phyloP scores from a whole-genome alignment of 1,139 yeast species.

The Yamadazyma pseudoaaseri region DNA sequence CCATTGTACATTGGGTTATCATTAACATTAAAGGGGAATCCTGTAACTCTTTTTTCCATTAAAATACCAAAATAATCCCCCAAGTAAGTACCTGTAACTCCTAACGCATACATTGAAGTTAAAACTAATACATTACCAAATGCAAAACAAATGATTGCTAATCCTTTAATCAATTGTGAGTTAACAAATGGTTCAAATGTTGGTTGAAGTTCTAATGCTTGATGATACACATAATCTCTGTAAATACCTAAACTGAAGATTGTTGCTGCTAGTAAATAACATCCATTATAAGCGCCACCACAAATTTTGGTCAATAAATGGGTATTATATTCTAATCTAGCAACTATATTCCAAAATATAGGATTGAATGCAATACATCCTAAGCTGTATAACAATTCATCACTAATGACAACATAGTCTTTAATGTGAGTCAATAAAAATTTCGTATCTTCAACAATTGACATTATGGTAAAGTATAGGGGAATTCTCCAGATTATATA shows the following conservation, averaged over 20 bases:
- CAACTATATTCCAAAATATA: constrained; percentile 90
- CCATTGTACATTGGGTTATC: constrained; percentile 98
- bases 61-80: constrained; percentile 97
- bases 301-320: constrained; percentile 71
- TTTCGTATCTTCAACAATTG: constrained; percentile 14
- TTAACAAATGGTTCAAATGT: constrained; percentile 51
- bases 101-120: constrained; percentile 89
- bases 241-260: constrained; percentile 82
- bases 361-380: constrained; percentile 79
- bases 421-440: constrained; percentile 11
- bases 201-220: constrained; percentile 52
- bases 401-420: constrained; percentile 14
- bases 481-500: not conserved
- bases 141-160: constrained; percentile 45
- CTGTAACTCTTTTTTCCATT: constrained; percentile 87
- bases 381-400: constrained; percentile 15
- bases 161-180: constrained; percentile 29
- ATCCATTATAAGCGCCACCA: constrained; percentile 70
- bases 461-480: constrained; percentile 6
- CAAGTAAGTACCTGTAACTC: constrained; percentile 92
- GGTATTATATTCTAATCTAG: constrained; percentile 78
- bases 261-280: constrained; percentile 76
- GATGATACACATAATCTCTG: constrained; percentile 75
- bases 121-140: constrained; percentile 79
- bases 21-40: constrained; percentile 87